phyloP scores from a whole-genome alignment of 106 monocot species.

The Hemerocallis citrina region DNA sequence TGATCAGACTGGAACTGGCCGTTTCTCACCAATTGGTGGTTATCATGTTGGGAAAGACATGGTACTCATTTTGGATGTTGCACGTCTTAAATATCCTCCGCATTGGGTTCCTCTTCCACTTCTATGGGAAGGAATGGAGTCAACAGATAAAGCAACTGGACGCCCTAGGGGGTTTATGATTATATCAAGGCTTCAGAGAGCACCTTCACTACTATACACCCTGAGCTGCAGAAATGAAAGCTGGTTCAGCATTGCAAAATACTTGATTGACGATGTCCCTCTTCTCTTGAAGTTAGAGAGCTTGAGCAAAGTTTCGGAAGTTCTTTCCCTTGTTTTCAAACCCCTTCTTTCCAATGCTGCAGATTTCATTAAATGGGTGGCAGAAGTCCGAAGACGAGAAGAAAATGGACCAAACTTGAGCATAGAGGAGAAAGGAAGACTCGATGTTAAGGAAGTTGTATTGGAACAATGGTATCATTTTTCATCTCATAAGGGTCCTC shows the following conservation, averaged over 20 bases:
- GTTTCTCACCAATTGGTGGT: slow-evolving; percentile 98
- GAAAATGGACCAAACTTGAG: slow-evolving; percentile 47
- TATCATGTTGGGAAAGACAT: slow-evolving; percentile 88
- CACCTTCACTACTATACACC: slow-evolving; percentile 76
- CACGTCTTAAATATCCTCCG: slow-evolving; percentile 97
- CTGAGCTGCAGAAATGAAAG: slow-evolving; percentile 89
- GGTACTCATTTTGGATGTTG: slow-evolving; percentile 95
- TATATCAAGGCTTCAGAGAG: slow-evolving; percentile 58
- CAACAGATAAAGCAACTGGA: slow-evolving; percentile 69
- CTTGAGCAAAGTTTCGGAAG: slow-evolving; percentile 31
- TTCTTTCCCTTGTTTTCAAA: slow-evolving; percentile 47
- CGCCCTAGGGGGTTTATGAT: slow-evolving; percentile 85
- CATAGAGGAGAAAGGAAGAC: slow-evolving; percentile 76
- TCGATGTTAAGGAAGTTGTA: slow-evolving; percentile 83
- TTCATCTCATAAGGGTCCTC: too few species aligned
- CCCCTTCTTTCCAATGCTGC: slow-evolving; percentile 60
- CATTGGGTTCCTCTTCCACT: slow-evolving; percentile 92
- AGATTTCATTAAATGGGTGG: slow-evolving; percentile 92
- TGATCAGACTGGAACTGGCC: slow-evolving; percentile 89
- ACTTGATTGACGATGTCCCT: slow-evolving; percentile 65
- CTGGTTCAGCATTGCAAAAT: slow-evolving; percentile 71
- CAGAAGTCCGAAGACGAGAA: slow-evolving; percentile 69
- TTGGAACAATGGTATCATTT: too few species aligned
- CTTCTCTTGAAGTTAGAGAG: slow-evolving; percentile 38
- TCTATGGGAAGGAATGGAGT: slow-evolving; percentile 95